These are phyloP conservation scores for Backusella circina DNA, from an alignment of 192 early-diverging fungal species.

Conservation along the genomic window DNA sequence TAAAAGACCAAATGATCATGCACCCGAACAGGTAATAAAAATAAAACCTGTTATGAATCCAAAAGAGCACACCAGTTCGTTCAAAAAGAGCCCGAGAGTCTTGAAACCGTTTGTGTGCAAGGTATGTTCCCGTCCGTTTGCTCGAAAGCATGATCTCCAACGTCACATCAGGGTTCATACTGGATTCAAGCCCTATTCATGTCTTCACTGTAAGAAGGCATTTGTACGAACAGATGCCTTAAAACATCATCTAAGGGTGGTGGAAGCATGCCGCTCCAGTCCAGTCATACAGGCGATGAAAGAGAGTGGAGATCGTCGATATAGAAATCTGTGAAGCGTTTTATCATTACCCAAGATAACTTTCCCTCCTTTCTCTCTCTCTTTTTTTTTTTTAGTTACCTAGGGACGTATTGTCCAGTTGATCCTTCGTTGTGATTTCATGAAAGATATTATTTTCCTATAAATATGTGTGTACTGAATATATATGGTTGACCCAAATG, in stretches of 20 bases:
- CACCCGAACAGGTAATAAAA: neutral
- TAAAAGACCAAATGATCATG: neutral
- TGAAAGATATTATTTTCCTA: no score
- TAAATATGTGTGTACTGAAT: neutral
- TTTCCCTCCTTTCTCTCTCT: neutral
- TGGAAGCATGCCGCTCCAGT: slow-evolving; percentile 20
- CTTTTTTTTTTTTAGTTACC: no score
- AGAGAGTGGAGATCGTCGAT: slow-evolving; percentile 11
- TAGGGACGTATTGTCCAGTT: no score
- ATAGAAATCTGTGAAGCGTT: neutral
- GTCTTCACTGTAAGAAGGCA: slow-evolving; percentile 58
- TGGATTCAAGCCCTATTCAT: slow-evolving; percentile 65
- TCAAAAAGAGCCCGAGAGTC: neutral
- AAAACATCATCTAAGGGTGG: slow-evolving; percentile 56
- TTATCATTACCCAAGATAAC: neutral
- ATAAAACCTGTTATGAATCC: neutral
- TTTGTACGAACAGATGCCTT: slow-evolving; percentile 78
- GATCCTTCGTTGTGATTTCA: no score
- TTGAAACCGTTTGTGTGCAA: slow-evolving; percentile 57
- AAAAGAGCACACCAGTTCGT: no score
- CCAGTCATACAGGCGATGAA: slow-evolving; percentile 29
- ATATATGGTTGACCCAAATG: neutral
- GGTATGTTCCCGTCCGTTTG: slow-evolving; percentile 61
- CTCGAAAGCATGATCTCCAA: slow-evolving; percentile 75
- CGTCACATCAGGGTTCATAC: slow-evolving; percentile 65